Evolutionary conservation across 441 rosid genomes (phyloP).

Genomic region (Adansonia grandidieri): DNA sequence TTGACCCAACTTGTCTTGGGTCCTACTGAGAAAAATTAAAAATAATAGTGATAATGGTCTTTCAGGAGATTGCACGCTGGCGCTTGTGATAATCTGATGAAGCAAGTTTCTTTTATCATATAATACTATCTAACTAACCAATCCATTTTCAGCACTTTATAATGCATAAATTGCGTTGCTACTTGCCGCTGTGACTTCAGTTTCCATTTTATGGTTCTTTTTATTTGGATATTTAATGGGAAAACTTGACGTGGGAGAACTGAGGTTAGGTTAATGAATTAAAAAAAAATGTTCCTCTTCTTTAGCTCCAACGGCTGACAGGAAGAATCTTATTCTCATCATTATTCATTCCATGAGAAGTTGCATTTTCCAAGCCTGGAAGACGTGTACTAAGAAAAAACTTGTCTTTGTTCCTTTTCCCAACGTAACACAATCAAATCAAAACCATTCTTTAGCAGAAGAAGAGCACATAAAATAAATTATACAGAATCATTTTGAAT

Average conservation of each 20-base stretch:
- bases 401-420: slow-evolving; percentile 31
- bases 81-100: slow-evolving; percentile 26
- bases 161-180: neutral
- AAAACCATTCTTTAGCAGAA: slow-evolving; percentile 32
- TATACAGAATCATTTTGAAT: slow-evolving; percentile 18
- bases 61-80: slow-evolving; percentile 22
- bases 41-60: neutral
- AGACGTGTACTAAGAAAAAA: slow-evolving; percentile 19
- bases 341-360: slow-evolving; percentile 33
- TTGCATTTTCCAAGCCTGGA: slow-evolving; percentile 31
- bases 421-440: slow-evolving; percentile 22
- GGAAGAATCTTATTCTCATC: slow-evolving; percentile 45
- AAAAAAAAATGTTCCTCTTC: slow-evolving; percentile 14
- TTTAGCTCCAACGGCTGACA: slow-evolving; percentile 39
- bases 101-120: slow-evolving; percentile 13
- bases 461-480: slow-evolving; percentile 17
- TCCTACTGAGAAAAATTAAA: neutral
- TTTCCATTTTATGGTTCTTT: neutral
- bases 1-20: slow-evolving; percentile 28
- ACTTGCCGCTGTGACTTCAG: neutral
- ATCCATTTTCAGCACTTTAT: slow-evolving; percentile 11
- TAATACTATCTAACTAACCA: slow-evolving; percentile 7
- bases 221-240: neutral
- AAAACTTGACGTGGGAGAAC: slow-evolving; percentile 11
- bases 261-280: neutral